Conservation (phyloP, 2,329 filamentous ascomycete species). For the Aspergillus costaricaensis region DNA sequence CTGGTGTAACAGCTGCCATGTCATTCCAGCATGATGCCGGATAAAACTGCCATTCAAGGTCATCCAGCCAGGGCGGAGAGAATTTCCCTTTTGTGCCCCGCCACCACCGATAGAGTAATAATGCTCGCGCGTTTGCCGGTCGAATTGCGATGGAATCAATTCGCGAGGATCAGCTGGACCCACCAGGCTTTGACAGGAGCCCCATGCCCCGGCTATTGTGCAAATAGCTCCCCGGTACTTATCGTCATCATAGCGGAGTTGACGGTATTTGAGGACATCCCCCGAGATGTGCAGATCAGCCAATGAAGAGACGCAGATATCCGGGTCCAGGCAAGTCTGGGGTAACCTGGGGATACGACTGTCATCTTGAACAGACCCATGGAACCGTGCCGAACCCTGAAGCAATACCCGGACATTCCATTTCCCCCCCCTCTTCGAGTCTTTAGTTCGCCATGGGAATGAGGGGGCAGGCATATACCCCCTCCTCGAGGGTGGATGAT, state of each 20-base stretch:
- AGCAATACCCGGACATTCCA: background rate
- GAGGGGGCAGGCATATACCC: background rate
- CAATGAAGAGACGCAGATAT: background rate
- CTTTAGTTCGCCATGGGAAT: background rate
- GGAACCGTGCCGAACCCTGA: slow-evolving; percentile 7
- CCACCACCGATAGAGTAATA: background rate
- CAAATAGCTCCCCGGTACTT: background rate
- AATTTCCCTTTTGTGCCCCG: slow-evolving; percentile 17
- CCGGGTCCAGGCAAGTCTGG: background rate
- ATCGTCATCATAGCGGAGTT: background rate
- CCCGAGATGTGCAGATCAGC: background rate
- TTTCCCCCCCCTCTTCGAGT: background rate
- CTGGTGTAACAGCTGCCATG: background rate
- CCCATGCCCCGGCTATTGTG: background rate
- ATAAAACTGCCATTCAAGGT: slow-evolving; percentile 12
- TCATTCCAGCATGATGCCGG: slow-evolving; percentile 4
- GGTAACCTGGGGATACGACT: slow-evolving; percentile 1
- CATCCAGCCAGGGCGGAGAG: slow-evolving; percentile 16
- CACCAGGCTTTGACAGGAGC: background rate
- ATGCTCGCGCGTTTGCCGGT: background rate
- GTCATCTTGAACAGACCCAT: slow-evolving; percentile 5
- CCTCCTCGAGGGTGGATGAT: background rate
- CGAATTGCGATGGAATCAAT: background rate
- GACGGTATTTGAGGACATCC: background rate
- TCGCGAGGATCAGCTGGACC: background rate